Percentiles rank a stretch among this genome's conserved stretches.
Conservation (phyloP, 2,329 filamentous ascomycete genomes). For the Trichoderma atrobrunneum region DNA sequence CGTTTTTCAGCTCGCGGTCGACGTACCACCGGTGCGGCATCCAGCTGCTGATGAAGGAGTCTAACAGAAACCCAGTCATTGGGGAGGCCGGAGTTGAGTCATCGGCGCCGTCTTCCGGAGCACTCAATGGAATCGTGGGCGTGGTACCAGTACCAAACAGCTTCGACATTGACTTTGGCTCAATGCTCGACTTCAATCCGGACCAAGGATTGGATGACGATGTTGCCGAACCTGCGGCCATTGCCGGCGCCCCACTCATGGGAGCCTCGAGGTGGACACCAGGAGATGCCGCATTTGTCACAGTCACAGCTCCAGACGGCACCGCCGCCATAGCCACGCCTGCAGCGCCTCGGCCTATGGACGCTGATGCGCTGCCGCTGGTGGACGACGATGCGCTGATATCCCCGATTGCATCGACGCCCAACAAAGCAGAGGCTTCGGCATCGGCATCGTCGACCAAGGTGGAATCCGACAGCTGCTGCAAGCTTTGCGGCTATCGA, state of each 20-base stretch:
- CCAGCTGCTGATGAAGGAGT: slow-evolving; percentile 36
- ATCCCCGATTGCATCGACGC: slow-evolving; percentile 9
- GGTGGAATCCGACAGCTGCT: slow-evolving; percentile 45
- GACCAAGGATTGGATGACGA: not conserved
- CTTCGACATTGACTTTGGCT: slow-evolving; percentile 25
- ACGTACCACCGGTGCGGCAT: slow-evolving; percentile 44
- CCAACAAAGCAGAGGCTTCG: slow-evolving; percentile 6
- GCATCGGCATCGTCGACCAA: slow-evolving; percentile 28
- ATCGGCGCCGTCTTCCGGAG: not conserved
- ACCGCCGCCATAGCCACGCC: not conserved
- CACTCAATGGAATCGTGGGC: not conserved
- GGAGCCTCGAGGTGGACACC: not conserved
- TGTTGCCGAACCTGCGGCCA: not conserved
- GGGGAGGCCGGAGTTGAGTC: not conserved
- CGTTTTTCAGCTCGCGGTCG: slow-evolving; percentile 32
- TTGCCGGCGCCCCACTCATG: not conserved
- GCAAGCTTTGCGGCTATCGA: slow-evolving; percentile 53
- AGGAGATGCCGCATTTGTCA: not conserved
- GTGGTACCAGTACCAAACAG: slow-evolving; percentile 25
- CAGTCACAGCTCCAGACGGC: not conserved
- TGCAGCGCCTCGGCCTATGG: not conserved
- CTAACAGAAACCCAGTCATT: not conserved
- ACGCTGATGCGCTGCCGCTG: not conserved
- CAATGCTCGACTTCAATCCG: slow-evolving; percentile 21
- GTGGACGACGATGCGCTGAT: not conserved